Conservation (phyloP, 257 asterid species). For the Solanum sitiens region DNA sequence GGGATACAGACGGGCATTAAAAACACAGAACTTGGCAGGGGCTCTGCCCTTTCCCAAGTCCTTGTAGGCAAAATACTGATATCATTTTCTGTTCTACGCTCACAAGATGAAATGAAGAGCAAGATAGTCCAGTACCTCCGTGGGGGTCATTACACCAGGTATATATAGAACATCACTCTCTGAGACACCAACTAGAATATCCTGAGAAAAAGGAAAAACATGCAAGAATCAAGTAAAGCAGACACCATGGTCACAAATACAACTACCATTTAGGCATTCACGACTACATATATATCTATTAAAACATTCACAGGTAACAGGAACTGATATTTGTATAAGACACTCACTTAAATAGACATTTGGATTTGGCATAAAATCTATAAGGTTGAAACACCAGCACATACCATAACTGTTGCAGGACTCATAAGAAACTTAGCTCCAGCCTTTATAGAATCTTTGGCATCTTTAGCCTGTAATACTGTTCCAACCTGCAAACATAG, state of each 20-base stretch:
- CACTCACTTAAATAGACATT: background rate
- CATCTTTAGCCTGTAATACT: conserved; percentile 41
- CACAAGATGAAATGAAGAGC: background rate
- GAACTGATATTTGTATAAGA: background rate
- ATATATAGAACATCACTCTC: conserved; percentile 46
- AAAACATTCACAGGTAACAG: background rate
- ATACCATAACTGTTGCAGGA: conserved; percentile 73
- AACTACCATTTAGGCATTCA: background rate
- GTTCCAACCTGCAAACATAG: conserved; percentile 59
- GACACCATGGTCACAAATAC: background rate
- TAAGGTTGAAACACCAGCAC: background rate
- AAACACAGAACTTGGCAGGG: background rate
- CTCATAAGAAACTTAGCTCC: conserved; percentile 91
- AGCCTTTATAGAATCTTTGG: conserved; percentile 33
- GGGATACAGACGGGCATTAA: background rate
- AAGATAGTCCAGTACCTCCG: conserved; percentile 38
- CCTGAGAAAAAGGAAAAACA: conserved; percentile 27
- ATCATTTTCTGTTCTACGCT: background rate
- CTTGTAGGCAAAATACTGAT: background rate
- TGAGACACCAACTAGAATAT: conserved; percentile 40
- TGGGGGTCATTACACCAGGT: conserved; percentile 89
- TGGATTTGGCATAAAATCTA: background rate
- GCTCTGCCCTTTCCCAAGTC: background rate
- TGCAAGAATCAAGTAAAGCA: background rate
- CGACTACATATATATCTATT: background rate